phyloP scores from a whole-genome alignment of 805 yeast genomes.

The Schwanniomyces pseudopolymorphus region DNA sequence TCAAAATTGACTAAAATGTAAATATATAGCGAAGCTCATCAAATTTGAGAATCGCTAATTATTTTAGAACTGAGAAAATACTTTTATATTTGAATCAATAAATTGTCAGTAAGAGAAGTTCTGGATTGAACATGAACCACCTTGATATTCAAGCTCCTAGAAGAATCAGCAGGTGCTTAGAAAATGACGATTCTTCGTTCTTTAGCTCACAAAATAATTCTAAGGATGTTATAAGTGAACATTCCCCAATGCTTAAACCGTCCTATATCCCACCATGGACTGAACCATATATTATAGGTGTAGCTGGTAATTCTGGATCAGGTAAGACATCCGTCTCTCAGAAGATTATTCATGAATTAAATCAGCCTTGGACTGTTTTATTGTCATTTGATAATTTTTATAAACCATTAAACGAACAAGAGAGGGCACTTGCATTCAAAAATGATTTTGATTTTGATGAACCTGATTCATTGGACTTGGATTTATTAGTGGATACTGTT shows the following conservation, averaged over 20 bases:
- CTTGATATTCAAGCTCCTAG: not conserved
- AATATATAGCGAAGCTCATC: slow-evolving; percentile 1
- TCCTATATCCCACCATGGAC: slow-evolving; percentile 43
- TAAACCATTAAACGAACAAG: slow-evolving; percentile 64
- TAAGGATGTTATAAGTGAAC: not conserved
- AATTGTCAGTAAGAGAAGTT: not conserved
- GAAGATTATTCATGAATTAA: slow-evolving; percentile 67
- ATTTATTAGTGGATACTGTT: slow-evolving; percentile 63
- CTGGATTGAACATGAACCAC: not conserved
- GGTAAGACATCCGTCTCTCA: slow-evolving; percentile 94
- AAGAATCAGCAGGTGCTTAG: slow-evolving; percentile 23
- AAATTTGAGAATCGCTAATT: not conserved
- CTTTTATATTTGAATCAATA: not conserved
- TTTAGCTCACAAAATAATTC: slow-evolving; percentile 14
- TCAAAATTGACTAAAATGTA: not conserved
- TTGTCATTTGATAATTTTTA: slow-evolving; percentile 91
- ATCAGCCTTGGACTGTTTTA: slow-evolving; percentile 93
- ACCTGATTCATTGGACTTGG: slow-evolving; percentile 83
- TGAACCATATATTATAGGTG: slow-evolving; percentile 48
- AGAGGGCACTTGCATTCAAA: slow-evolving; percentile 60
- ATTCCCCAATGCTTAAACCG: slow-evolving; percentile 3
- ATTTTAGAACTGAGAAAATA: not conserved
- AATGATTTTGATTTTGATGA: slow-evolving; percentile 83
- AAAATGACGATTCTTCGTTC: slow-evolving; percentile 23
- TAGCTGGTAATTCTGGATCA: slow-evolving; percentile 59